Base-by-base conservation (phyloP, 2,329 filamentous ascomycete genomes). In the Nemania sp. region DNA sequence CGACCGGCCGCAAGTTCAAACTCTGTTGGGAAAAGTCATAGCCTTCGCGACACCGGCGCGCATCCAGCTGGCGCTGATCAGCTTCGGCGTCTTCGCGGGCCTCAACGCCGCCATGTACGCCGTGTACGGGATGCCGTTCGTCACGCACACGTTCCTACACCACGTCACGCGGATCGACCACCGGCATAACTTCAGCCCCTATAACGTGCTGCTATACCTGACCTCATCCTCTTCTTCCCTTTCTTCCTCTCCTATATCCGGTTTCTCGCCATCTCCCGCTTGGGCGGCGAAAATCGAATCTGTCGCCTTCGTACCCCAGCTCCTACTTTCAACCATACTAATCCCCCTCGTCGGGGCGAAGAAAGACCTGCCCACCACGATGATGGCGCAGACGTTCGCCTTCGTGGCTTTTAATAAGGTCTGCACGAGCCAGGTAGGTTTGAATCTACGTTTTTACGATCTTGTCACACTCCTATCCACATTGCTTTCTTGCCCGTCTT, bases 401-500 rank as follows among this genome's bases (percentile, higher is more conserved):
- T 99, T 99, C 72, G 94, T 97, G 3, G 87, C 91, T 0, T 97
- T 97, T 65, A 99, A 99, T 76, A 99, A 99, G 76, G 94, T 99
- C 58, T 97, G 93, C 80, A 99, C 94, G 3, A 96, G 91, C 67
- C 93, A 97, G 81, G 91, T 94, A 81, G 60, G 80, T 68, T 33
- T 24, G 7, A 4, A 2, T 30, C 15, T 1, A 9, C 14, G 23
- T 22, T 19, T 28, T 11, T 14, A 5, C 8, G n/a, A 11, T 14
- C 28, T 23, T 30, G 26, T 22, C 22, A 2, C 19, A 24, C 20
- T 15, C 14, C 19, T 26, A n/a, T 23, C 33, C 15, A n/a, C 36
- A 3, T 7, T 31, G 23, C 30, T 7, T 17, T 20, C 48, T 33
- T 44, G 9, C 20, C 12, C 11, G 3, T 17, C 11, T 33, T 31